A percentile compares a stretch with the other conserved stretches of the same genome.
phyloP scores from a whole-genome alignment of 2,329 filamentous ascomycete species.

The Drechslerella coelobrocha region DNA sequence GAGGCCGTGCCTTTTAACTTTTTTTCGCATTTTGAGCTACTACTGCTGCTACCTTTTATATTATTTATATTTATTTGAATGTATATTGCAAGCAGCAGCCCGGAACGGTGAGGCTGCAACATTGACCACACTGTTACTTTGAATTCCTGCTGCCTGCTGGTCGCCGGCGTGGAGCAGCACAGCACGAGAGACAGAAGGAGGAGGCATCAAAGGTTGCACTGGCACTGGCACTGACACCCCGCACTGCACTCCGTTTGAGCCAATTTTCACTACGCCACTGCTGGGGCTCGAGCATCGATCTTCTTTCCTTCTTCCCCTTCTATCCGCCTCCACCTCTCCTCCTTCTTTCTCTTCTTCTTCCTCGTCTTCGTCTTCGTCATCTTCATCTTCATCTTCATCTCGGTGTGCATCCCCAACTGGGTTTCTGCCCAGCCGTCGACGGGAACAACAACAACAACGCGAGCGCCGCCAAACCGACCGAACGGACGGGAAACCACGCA shows the following conservation, averaged over 20 bases:
- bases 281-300: background rate
- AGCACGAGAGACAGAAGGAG: slow-evolving; percentile 10
- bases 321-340: slow-evolving; percentile 11
- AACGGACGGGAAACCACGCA: too few species aligned
- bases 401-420: too few species aligned
- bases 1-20: slow-evolving; percentile 23
- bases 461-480: too few species aligned
- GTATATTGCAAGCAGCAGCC: too few species aligned
- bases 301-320: slow-evolving; percentile 2
- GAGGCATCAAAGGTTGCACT: slow-evolving; percentile 5
- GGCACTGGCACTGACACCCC: slow-evolving; percentile 36
- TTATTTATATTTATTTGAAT: background rate
- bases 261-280: slow-evolving; percentile 36
- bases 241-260: slow-evolving; percentile 45
- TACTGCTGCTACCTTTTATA: background rate
- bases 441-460: too few species aligned
- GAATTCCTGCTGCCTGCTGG: too few species aligned
- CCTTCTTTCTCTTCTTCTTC: slow-evolving; percentile 12
- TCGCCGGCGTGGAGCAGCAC: background rate
- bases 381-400: slow-evolving; percentile 19
- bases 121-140: too few species aligned
- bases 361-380: too few species aligned
- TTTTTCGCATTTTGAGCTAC: background rate
- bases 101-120: background rate
- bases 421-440: too few species aligned